phyloP scores from a whole-genome alignment of 2,329 filamentous ascomycete genomes.

The Arthrocladium fulminans region DNA sequence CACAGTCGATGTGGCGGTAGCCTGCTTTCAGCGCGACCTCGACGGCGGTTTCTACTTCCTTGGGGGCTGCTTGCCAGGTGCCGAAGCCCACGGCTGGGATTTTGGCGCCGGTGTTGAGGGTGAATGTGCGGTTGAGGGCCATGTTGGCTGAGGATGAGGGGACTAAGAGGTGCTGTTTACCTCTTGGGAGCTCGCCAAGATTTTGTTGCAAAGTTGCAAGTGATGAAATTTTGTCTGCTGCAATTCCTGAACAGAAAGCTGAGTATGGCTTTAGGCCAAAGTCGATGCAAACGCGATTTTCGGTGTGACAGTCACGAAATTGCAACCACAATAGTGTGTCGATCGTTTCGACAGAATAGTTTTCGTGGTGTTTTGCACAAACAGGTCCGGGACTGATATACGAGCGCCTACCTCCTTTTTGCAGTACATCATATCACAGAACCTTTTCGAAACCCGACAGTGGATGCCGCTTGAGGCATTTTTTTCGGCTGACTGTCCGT shows the following conservation, averaged over 20 bases:
- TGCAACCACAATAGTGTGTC: no score
- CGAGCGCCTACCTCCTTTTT: neutral
- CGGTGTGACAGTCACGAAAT: no score
- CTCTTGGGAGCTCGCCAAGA: neutral
- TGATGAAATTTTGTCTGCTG: no score
- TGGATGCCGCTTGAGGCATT: neutral
- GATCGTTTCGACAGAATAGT: no score
- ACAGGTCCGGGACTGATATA: no score
- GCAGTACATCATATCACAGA: neutral
- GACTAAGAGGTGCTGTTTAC: neutral
- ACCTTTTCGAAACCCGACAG: neutral
- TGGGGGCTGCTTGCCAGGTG: constrained; percentile 17
- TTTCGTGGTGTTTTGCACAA: no score
- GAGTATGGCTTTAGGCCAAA: no score
- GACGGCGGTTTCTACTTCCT: constrained; percentile 7
- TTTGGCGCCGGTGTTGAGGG: constrained; percentile 28
- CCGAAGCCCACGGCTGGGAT: constrained; percentile 26
- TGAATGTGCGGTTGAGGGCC: constrained; percentile 19
- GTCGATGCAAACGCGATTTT: no score
- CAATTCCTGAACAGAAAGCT: no score
- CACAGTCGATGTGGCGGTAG: constrained; percentile 49
- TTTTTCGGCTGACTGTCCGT: neutral
- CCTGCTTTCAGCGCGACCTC: constrained; percentile 38
- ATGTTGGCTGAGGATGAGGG: neutral
- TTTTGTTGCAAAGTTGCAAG: no score